Evolutionary conservation across 2,329 filamentous ascomycete genomes (phyloP).

Genomic region (Diaporthe destruens): DNA sequence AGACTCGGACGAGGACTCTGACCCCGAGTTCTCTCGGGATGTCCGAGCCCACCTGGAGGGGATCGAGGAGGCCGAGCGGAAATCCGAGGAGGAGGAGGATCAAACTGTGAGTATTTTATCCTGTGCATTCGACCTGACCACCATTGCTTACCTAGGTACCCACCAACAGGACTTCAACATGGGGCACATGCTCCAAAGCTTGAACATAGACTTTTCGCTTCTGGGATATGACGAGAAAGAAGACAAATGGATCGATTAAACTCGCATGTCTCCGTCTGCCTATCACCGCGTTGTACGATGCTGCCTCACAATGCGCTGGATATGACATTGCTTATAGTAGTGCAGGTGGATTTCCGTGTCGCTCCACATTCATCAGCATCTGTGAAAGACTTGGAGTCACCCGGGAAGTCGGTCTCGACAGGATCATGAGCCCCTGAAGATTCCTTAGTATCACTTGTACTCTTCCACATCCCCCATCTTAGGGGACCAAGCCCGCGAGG

Average conservation of each 20-base stretch:
- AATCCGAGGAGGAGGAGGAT: conserved; percentile 11
- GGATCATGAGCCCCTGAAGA: not conserved
- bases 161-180: conserved; percentile 36
- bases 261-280: not conserved
- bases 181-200: conserved; percentile 38
- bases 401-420: not conserved
- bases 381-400: not conserved
- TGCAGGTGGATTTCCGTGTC: not conserved
- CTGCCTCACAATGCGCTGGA: too few species aligned
- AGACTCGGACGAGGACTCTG: not conserved
- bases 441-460: not conserved
- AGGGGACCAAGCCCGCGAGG: too few species aligned
- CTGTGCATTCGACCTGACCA: not conserved
- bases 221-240: conserved; percentile 39
- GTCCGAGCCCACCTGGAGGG: not conserved
- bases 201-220: conserved; percentile 38
- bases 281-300: not conserved
- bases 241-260: conserved; percentile 38
- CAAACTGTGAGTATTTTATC: conserved; percentile 10
- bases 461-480: too few species aligned
- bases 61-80: not conserved
- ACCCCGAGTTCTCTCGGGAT: not conserved
- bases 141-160: not conserved
- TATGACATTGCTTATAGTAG: not conserved
- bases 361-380: not conserved